phyloP scores from a whole-genome alignment of 169 alveolate species.

The Amoebophrya sp. region DNA sequence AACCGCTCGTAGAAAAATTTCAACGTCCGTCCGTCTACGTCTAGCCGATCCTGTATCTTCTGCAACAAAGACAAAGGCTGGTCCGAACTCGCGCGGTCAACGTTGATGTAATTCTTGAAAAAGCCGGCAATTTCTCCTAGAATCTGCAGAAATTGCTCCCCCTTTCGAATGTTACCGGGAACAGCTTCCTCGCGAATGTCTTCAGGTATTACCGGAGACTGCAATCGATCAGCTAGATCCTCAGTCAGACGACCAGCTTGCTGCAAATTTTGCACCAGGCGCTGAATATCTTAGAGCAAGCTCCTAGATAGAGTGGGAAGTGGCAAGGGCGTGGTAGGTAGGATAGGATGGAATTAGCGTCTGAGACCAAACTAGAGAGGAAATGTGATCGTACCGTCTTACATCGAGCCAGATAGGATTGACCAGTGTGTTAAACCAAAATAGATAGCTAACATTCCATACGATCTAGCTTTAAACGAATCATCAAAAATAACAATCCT shows the following conservation, averaged over 20 bases:
- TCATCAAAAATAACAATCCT: too few species aligned
- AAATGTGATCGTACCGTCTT: too few species aligned
- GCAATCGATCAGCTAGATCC: conserved; percentile 57
- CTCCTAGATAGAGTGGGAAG: too few species aligned
- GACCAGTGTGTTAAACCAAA: too few species aligned
- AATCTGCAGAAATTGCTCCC: conserved; percentile 82
- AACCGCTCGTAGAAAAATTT: conserved; percentile 66
- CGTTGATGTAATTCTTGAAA: conserved; percentile 71
- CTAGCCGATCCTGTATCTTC: conserved; percentile 60
- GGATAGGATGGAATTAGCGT: too few species aligned
- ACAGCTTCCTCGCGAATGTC: conserved; percentile 58
- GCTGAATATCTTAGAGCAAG: too few species aligned
- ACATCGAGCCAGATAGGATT: too few species aligned
- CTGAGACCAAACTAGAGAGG: too few species aligned
- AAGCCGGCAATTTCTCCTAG: conserved; percentile 79
- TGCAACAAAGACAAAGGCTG: conserved; percentile 83
- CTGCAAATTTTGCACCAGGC: conserved; percentile 44
- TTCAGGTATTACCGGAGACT: conserved; percentile 71
- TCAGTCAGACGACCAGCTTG: conserved; percentile 54
- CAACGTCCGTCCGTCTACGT: conserved; percentile 65
- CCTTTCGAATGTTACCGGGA: conserved; percentile 87
- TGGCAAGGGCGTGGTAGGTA: too few species aligned
- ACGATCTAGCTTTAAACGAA: too few species aligned
- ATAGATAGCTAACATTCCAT: too few species aligned
- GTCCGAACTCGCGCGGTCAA: conserved; percentile 68